Evolutionary conservation across 2,329 filamentous ascomycete genomes (phyloP).

Genomic region (Alternaria panax): DNA sequence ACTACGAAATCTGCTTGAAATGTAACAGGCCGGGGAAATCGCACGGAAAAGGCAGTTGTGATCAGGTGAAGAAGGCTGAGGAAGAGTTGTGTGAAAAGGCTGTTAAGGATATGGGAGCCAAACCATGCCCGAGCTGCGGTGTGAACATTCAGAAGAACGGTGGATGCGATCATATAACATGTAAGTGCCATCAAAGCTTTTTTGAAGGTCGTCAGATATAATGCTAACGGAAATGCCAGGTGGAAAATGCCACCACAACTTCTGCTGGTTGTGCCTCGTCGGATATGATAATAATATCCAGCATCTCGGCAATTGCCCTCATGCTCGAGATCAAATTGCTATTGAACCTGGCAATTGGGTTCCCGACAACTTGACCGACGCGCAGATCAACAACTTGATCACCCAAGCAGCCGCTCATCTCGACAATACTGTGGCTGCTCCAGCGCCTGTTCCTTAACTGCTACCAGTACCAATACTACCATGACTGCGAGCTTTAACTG

Average conservation of each 20-base stretch:
- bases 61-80: slow-evolving; percentile 24
- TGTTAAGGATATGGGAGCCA: slow-evolving; percentile 34
- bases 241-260: slow-evolving; percentile 25
- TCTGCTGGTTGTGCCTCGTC: slow-evolving; percentile 33
- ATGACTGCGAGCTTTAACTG: background rate
- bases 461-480: background rate
- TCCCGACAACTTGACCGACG: slow-evolving; percentile 3
- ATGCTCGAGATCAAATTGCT: slow-evolving; percentile 19
- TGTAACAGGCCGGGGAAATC: slow-evolving; percentile 30
- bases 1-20: slow-evolving; percentile 23
- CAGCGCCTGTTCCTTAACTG: background rate
- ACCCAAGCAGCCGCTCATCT: background rate
- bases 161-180: slow-evolving; percentile 38
- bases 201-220: background rate
- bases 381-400: slow-evolving; percentile 16
- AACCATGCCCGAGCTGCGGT: slow-evolving; percentile 36
- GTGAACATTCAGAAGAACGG: slow-evolving; percentile 36
- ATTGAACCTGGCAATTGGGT: slow-evolving; percentile 22
- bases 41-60: slow-evolving; percentile 23
- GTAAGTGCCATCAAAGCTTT: slow-evolving; percentile 17
- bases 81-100: slow-evolving; percentile 20
- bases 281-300: background rate
- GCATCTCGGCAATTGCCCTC: slow-evolving; percentile 19
- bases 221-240: slow-evolving; percentile 13
- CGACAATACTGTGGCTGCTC: background rate